phyloP scores from a whole-genome alignment of 306 rosid species.

The Quillaja saponaria region DNA sequence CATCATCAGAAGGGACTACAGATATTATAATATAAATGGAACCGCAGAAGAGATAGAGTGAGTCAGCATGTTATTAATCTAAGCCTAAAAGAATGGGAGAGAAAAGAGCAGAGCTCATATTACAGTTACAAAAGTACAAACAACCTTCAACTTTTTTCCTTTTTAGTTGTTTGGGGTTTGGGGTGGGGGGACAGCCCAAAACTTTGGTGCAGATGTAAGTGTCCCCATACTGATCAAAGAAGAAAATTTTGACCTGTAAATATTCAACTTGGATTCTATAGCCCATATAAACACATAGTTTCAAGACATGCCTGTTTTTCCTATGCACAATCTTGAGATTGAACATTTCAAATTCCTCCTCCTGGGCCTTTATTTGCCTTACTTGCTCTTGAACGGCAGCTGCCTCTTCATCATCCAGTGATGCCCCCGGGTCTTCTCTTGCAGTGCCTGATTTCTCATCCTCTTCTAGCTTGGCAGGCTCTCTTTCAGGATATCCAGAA shows the following conservation, averaged over 20 bases:
- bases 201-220: no score
- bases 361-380: slow-evolving; percentile 93
- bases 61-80: background rate
- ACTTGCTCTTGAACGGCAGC: slow-evolving; percentile 99
- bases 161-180: no score
- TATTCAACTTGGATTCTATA: slow-evolving; percentile 11
- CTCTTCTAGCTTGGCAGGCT: slow-evolving; percentile 64
- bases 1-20: slow-evolving; percentile 7
- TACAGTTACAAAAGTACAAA: background rate
- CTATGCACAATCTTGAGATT: slow-evolving; percentile 95
- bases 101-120: slow-evolving; percentile 9
- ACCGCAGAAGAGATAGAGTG: slow-evolving; percentile 18
- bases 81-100: slow-evolving; percentile 3
- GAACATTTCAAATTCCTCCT: slow-evolving; percentile 96
- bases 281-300: slow-evolving; percentile 7
- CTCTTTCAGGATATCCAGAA: slow-evolving; percentile 78
- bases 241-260: slow-evolving; percentile 2
- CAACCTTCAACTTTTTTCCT: background rate
- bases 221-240: slow-evolving; percentile 7
- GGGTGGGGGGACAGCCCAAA: no score
- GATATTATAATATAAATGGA: slow-evolving; percentile 25
- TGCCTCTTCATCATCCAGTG: slow-evolving; percentile 92
- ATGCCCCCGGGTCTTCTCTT: slow-evolving; percentile 74
- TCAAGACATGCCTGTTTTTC: slow-evolving; percentile 82
- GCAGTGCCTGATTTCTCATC: slow-evolving; percentile 57